Percentiles rank a stretch among this genome's conserved stretches.
These are phyloP conservation scores for Paramyrothecium roridum DNA, from an alignment of 2,329 filamentous ascomycete species.

Conservation along the genomic window DNA sequence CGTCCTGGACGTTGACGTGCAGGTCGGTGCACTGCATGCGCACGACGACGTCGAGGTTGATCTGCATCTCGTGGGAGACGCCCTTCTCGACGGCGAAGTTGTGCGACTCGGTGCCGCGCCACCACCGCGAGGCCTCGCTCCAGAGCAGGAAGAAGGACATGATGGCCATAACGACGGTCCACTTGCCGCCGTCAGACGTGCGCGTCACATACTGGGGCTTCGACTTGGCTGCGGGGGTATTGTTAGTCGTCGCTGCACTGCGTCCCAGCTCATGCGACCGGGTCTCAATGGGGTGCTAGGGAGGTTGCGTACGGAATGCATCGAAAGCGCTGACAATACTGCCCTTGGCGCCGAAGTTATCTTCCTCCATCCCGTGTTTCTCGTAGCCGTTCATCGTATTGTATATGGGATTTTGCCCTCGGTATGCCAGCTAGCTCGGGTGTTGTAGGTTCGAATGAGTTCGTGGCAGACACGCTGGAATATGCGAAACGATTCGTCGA, in stretches of 20 bases:
- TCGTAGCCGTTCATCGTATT: constrained; percentile 74
- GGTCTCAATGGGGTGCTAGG: not conserved
- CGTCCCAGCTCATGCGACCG: not conserved
- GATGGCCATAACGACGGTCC: constrained; percentile 79
- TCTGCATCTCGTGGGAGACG: constrained; percentile 80
- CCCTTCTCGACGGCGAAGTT: constrained; percentile 93
- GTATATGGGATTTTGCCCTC: too few species aligned
- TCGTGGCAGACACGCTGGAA: not conserved
- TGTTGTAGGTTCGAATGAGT: not conserved
- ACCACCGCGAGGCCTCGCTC: constrained; percentile 80
- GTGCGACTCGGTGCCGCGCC: constrained; percentile 78
- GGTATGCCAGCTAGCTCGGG: too few species aligned
- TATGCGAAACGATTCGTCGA: not conserved
- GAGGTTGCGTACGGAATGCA: constrained; percentile 74
- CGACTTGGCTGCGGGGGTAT: constrained; percentile 70
- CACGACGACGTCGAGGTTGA: constrained; percentile 93
- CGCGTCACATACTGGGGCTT: constrained; percentile 88
- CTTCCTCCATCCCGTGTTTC: constrained; percentile 66
- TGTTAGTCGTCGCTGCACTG: constrained; percentile 12
- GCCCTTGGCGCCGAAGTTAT: constrained; percentile 72
- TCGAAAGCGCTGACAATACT: constrained; percentile 84
- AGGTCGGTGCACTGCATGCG: constrained; percentile 83
- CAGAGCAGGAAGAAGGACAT: constrained; percentile 73
- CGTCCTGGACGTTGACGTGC: constrained; percentile 97
- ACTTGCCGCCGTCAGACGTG: constrained; percentile 85